Evolutionary conservation across 306 rosid species (phyloP), one percentile per base, ranked within the genome.

Genomic region (Vigna radiata): DNA sequence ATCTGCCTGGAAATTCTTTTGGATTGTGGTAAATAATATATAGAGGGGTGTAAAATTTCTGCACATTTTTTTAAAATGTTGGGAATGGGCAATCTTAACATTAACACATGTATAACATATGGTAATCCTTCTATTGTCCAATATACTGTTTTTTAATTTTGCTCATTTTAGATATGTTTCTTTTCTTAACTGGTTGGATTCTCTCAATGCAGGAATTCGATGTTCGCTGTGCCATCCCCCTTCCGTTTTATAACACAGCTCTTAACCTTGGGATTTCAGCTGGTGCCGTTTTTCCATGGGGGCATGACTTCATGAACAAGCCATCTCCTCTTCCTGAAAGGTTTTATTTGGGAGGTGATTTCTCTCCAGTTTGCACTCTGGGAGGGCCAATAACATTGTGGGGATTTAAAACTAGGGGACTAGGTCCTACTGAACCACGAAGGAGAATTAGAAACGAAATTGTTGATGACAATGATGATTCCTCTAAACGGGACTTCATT

Each of bases 281-380:
- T 27, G 99, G 99, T 64, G 89, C 83, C 60, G 76, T 89, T 73
- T 85, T 92, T 69, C 99, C 99, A 18, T 92, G 96, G 99, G 98
- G 99, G 39, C 82, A 70, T 44, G 98, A 90, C 64, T 92, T 85
- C 85, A 78, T 87, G 96, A 79, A 76, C 82, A 92, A 88, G 86
- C 91, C 96, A 75, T 86, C 97, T 23, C 92, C 99, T 49, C 87
- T 92, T 79, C 97, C 99, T 14, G 97, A 91, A 71, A 85, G 98
- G 77, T 96, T 96, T 85, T 96, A 89, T 90, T 77, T 96, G 83
- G 96, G 99, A 76, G 98, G 98, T 81, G 97, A 92, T 71, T 89
- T 92, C 93, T 92, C 99, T 87, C 98, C 98, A 44, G 87, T 96
- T 70, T 92, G 93, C 87, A 81, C 92, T 77, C 63, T 88, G 8